Percentiles rank a stretch among this genome's conserved stretches.
These are phyloP conservation scores for Lentinula raphanica DNA, from an alignment of 768 basidiomycete genomes.

Conservation along the genomic window DNA sequence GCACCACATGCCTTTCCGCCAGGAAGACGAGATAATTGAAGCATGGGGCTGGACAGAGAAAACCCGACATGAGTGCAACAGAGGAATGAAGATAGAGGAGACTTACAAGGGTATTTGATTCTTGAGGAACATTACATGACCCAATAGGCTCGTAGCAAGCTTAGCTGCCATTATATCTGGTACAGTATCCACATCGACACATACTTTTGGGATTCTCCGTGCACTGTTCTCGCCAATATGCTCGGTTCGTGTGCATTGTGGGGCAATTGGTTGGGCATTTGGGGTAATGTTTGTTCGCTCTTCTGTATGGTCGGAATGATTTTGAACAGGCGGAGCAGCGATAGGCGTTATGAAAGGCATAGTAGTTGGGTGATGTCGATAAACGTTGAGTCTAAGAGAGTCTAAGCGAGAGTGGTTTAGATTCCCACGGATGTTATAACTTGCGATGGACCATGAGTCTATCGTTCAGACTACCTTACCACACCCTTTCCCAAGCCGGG, in stretches of 20 bases:
- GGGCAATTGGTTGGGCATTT: too few relatives aligned
- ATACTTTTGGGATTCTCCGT: constrained; percentile 30
- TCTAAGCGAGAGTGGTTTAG: too few relatives aligned
- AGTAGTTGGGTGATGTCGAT: too few relatives aligned
- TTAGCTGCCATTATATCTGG: constrained; percentile 57
- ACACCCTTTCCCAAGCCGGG: too few relatives aligned
- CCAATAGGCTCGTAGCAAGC: constrained; percentile 57
- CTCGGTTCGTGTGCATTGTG: not conserved
- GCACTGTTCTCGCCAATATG: not conserved
- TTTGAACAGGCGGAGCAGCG: not conserved
- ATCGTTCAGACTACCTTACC: too few relatives aligned
- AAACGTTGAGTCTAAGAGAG: too few relatives aligned
- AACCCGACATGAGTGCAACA: not conserved
- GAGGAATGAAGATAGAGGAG: not conserved
- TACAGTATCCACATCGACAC: constrained; percentile 47
- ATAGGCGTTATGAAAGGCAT: not conserved
- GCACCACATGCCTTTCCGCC: constrained; percentile 33
- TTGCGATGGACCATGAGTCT: too few relatives aligned
- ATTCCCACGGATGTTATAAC: too few relatives aligned
- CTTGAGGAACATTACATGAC: constrained; percentile 73
- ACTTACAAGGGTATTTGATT: constrained; percentile 76
- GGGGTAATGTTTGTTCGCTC: not conserved
- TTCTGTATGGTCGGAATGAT: not conserved
- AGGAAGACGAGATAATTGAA: constrained; percentile 58
- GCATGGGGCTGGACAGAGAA: constrained; percentile 46